Evolutionary conservation across 2,329 filamentous ascomycete species (phyloP).

Genomic region (Basipetospora chlamydospora): DNA sequence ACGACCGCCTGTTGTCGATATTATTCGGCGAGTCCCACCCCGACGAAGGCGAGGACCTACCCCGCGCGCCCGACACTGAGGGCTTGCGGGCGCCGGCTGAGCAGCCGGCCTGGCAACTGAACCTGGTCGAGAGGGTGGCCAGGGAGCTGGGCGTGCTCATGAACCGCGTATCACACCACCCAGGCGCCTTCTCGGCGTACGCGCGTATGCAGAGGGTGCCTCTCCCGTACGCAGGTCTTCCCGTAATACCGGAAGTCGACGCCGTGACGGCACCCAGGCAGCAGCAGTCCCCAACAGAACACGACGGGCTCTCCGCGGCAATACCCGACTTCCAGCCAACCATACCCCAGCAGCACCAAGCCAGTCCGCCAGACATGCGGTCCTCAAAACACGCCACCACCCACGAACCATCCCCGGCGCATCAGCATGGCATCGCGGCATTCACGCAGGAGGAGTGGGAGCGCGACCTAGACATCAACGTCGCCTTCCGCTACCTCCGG

Average conservation of each 20-base stretch:
- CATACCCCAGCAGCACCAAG: constrained; percentile 23
- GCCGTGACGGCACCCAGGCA: constrained; percentile 16
- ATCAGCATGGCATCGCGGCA: constrained; percentile 7
- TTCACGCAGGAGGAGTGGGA: constrained; percentile 81
- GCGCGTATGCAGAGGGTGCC: constrained; percentile 46
- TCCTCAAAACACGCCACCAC: too few relatives aligned
- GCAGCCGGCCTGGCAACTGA: constrained; percentile 53
- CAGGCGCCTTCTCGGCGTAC: constrained; percentile 80
- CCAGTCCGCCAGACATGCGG: too few relatives aligned
- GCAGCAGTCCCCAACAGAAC: too few relatives aligned
- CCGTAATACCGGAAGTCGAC: constrained; percentile 41
- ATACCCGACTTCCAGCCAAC: constrained; percentile 35
- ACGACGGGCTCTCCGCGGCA: constrained; percentile 35
- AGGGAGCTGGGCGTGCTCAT: constrained; percentile 75
- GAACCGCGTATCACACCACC: constrained; percentile 63
- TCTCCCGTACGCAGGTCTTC: constrained; percentile 66
- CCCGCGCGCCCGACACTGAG: constrained; percentile 12
- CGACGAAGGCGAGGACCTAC: constrained; percentile 10
- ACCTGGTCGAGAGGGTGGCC: constrained; percentile 70
- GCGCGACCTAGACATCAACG: constrained; percentile 74
- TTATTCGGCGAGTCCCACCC: constrained; percentile 51
- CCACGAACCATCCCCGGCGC: too few relatives aligned
- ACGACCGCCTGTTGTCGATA: constrained; percentile 70
- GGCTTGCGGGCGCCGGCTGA: constrained; percentile 17
- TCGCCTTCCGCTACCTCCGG: constrained; percentile 79